A percentile compares a stretch with the other conserved stretches of the same genome.
phyloP scores from a whole-genome alignment of 805 yeast genomes.

The Saccharomycopsis microspora region DNA sequence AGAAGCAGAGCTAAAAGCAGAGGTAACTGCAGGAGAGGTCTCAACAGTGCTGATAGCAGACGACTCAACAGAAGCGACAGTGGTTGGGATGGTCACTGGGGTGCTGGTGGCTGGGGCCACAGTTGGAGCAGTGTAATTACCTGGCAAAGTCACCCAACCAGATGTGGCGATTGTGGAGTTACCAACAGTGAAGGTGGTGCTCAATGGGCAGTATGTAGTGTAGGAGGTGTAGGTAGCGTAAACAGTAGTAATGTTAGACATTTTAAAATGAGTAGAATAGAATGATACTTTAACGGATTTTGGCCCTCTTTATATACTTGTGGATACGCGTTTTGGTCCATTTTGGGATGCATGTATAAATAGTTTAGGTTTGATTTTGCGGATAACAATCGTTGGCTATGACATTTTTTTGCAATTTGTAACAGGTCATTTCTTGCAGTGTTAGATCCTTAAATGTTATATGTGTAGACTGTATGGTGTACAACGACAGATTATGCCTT shows the following conservation, averaged over 20 bases:
- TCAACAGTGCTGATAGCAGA: not conserved
- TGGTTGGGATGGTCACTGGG: not conserved
- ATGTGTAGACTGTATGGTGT: too few relatives aligned
- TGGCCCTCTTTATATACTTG: not conserved
- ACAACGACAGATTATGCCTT: too few relatives aligned
- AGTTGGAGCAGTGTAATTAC: not conserved
- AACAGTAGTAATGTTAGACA: conserved; percentile 12
- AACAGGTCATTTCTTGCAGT: too few relatives aligned
- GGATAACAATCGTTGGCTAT: too few relatives aligned
- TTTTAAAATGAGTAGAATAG: conserved; percentile 7
- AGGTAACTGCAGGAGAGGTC: not conserved
- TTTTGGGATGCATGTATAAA: too few relatives aligned
- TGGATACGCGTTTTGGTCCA: too few relatives aligned
- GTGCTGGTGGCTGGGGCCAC: not conserved
- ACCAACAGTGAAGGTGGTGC: conserved; percentile 11
- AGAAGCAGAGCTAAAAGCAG: conserved; percentile 2
- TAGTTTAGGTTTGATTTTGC: too few relatives aligned
- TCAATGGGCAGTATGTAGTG: conserved; percentile 15
- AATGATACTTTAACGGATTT: not conserved
- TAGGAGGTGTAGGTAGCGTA: conserved; percentile 3
- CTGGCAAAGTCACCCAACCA: conserved; percentile 8
- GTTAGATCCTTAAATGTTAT: too few relatives aligned
- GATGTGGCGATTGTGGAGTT: conserved; percentile 7
- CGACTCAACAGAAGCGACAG: not conserved
- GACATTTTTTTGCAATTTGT: too few relatives aligned